A percentile compares a stretch with the other conserved stretches of the same genome.
Evolutionary conservation across 1,284 basidiomycete genomes (phyloP).

Genomic region (Ceratobasidium sp.): DNA sequence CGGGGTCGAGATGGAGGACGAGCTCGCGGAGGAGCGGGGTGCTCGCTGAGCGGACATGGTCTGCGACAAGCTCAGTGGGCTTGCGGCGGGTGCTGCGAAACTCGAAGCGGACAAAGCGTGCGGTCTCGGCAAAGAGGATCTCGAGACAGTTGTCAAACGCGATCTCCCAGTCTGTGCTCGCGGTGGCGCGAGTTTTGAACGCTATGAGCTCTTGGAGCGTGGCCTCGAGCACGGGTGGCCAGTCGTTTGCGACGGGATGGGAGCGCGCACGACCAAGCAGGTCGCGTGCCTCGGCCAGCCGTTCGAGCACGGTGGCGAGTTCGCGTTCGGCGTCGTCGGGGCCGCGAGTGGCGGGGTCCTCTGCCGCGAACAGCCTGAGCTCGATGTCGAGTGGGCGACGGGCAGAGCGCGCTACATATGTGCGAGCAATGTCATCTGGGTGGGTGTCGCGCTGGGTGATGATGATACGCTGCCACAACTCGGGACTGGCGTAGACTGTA

Average conservation of each 20-base stretch:
- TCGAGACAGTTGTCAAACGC: neutral
- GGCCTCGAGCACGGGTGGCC: conserved; percentile 29
- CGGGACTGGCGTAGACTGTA: conserved; percentile 26
- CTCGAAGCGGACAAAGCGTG: conserved; percentile 27
- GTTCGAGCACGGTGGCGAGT: conserved; percentile 24
- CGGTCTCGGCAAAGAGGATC: conserved; percentile 4
- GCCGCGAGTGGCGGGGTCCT: conserved; percentile 34
- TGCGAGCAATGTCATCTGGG: conserved; percentile 23
- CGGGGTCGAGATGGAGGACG: conserved; percentile 29
- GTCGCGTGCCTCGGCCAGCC: conserved; percentile 16
- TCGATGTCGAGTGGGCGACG: conserved; percentile 15
- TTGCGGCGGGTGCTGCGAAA: conserved; percentile 24
- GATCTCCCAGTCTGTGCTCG: conserved; percentile 23
- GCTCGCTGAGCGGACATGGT: neutral
- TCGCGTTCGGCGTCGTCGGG: conserved; percentile 32
- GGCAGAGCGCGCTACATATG: conserved; percentile 23
- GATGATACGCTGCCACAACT: conserved; percentile 33
- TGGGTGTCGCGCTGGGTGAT: conserved; percentile 32
- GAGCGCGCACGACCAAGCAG: conserved; percentile 20
- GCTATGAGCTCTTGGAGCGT: conserved; percentile 16
- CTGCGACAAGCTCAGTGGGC: conserved; percentile 29
- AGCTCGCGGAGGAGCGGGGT: conserved; percentile 20
- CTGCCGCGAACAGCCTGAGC: conserved; percentile 17
- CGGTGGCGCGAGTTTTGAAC: conserved; percentile 23
- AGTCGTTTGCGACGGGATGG: conserved; percentile 19